Evolutionary conservation across 257 asterid genomes (phyloP), one percentile per base, ranked within the genome.

Genomic region (Fraxinus americana): DNA sequence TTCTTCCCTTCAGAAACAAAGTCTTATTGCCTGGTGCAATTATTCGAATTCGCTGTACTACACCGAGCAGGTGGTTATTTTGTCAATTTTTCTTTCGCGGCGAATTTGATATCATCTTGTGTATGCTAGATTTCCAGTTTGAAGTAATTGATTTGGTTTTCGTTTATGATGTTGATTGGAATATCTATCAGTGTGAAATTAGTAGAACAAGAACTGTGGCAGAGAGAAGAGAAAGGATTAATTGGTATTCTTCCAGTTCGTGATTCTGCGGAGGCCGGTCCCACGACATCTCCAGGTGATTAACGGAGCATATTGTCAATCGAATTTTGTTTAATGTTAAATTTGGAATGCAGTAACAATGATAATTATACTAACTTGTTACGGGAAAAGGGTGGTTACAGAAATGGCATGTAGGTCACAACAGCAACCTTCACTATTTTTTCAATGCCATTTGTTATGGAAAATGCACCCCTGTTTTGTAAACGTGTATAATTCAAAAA

Each of bases 141-240:
- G 73, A 8, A 75, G 72, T 65, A 8, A 65, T 65, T 74, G 12
- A 57, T 54, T 57, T 74, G 21, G 19, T 8, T 16, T 36, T 61
- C 17, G 17, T 25, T 38, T 2, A 23, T 65, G 32, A 30, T 5
- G 19, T 35, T 45, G n/a, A 23, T 61, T 76, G 54, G 35, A 12
- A 63, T 63, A 63, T 14, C 5, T 73, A 25, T 61, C 82, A 96
- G 99, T 84, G 98, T 96, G 77, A 96, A 93, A 86, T 82, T 96
- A 90, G 99, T 96, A 69, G 97, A 96, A 79, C 99, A 96, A 81
- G 99, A 96, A 82, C 82, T 96, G 77, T 96, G 99, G 98, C 98
- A 96, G 91, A 92, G 98, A 86, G 99, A 96, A 78, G 99, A 91
- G 86, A 93, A 93, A 85, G 99, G 99, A 32, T 79, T 96, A 32